Percentiles rank a stretch among this genome's conserved stretches.
These are phyloP conservation scores for Stagonosporopsis tanaceti DNA, from an alignment of 2,329 filamentous ascomycete species.

Conservation along the genomic window DNA sequence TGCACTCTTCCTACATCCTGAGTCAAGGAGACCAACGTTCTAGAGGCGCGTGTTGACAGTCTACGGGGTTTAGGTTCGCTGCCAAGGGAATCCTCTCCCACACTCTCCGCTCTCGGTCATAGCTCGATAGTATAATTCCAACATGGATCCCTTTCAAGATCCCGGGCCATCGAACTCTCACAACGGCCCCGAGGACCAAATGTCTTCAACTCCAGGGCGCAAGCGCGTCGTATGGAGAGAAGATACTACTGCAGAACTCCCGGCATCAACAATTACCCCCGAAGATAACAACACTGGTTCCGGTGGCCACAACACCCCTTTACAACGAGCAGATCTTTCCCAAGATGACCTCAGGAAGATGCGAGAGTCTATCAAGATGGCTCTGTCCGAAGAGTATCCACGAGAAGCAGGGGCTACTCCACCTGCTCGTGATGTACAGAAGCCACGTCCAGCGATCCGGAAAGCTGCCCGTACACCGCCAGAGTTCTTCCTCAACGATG, in stretches of 20 bases:
- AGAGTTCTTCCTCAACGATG: constrained; percentile 44
- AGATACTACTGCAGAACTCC: constrained; percentile 25
- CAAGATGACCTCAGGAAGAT: constrained; percentile 45
- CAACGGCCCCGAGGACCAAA: constrained; percentile 33
- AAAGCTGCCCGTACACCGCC: constrained; percentile 43
- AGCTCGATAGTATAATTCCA: constrained; percentile 30
- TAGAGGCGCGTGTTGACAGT: constrained; percentile 22
- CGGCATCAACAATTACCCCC: constrained; percentile 28
- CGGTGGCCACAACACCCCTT: constrained; percentile 39
- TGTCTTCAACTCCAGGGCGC: constrained; percentile 38
- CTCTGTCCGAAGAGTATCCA: constrained; percentile 42
- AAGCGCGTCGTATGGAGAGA: constrained; percentile 48
- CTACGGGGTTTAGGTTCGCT: constrained; percentile 13
- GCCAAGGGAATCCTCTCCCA: constrained; percentile 13
- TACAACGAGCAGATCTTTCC: constrained; percentile 43
- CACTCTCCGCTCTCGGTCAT: constrained; percentile 9
- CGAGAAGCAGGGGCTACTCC: constrained; percentile 28
- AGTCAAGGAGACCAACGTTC: constrained; percentile 26
- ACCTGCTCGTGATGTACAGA: constrained; percentile 37
- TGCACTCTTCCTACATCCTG: constrained; percentile 22
- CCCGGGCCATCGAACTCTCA: constrained; percentile 26
- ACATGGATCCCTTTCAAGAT: constrained; percentile 40
- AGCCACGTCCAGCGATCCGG: constrained; percentile 49
- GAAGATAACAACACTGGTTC: constrained; percentile 37
- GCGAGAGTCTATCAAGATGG: constrained; percentile 46